phyloP scores from a whole-genome alignment of 176 grass and related monocot genomes.

The Otatea glauca region DNA sequence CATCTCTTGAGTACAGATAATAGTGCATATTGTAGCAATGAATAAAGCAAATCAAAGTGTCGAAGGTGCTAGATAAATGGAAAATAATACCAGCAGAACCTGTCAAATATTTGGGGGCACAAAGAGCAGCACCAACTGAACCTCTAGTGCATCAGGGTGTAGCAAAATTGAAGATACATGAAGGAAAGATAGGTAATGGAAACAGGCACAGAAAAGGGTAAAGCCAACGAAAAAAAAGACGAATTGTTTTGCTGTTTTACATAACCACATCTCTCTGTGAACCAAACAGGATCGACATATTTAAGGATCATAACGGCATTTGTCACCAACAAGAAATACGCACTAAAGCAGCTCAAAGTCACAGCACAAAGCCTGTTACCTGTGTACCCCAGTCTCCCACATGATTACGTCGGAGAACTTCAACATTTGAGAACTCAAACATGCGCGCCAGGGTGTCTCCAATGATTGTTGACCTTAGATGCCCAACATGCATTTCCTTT shows the following conservation, averaged over 20 bases:
- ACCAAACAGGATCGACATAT: not conserved
- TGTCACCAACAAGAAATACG: not conserved
- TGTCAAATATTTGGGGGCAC: not conserved
- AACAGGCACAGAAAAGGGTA: not conserved
- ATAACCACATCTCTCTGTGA: slow-evolving; percentile 8
- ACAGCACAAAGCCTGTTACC: slow-evolving; percentile 44
- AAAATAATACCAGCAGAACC: slow-evolving; percentile 25
- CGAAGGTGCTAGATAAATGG: not conserved
- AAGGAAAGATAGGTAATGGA: not conserved
- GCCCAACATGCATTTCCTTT: slow-evolving; percentile 98
- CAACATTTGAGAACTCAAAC: slow-evolving; percentile 93
- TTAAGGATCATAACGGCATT: not conserved
- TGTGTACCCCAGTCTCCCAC: slow-evolving; percentile 99
- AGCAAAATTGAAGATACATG: slow-evolving; percentile 11
- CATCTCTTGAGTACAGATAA: slow-evolving; percentile 11
- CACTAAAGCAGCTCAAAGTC: not conserved
- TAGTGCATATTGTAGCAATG: not conserved
- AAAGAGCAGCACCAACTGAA: slow-evolving; percentile 22
- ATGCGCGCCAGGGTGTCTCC: slow-evolving; percentile 90
- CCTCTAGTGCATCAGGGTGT: not conserved
- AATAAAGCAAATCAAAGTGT: slow-evolving; percentile 19
- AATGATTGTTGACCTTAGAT: slow-evolving; percentile 94
- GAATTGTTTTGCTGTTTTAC: no score
- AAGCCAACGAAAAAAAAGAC: not conserved
- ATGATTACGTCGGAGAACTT: slow-evolving; percentile 92